Evolutionary conservation across 1,284 basidiomycete genomes (phyloP).

Genomic region (Ganoderma meredithae): DNA sequence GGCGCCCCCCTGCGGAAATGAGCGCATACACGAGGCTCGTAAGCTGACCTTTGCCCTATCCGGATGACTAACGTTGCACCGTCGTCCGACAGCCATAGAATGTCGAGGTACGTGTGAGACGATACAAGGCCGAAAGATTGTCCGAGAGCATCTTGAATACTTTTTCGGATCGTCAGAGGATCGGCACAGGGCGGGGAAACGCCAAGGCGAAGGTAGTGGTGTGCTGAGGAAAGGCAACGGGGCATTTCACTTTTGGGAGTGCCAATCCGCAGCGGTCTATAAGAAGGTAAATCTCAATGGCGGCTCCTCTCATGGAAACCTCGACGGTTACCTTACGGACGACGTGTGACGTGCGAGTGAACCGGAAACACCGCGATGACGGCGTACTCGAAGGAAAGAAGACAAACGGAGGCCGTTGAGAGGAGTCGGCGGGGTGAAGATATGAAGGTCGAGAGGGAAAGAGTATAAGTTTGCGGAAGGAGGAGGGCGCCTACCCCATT

Average conservation of each 20-base stretch:
- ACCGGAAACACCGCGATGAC: not conserved
- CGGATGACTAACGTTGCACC: slow-evolving; percentile 48
- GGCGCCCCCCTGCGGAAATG: not conserved
- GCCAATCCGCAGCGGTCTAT: not conserved
- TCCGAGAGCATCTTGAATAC: slow-evolving; percentile 51
- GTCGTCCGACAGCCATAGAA: slow-evolving; percentile 47
- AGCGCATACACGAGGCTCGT: not conserved
- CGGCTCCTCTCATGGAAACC: not conserved
- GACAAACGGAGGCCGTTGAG: slow-evolving; percentile 1
- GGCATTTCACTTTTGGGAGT: slow-evolving; percentile 3
- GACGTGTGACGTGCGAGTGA: not conserved
- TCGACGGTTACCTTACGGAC: not conserved
- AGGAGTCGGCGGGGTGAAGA: not conserved
- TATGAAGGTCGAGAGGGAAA: not conserved
- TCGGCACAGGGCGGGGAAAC: slow-evolving; percentile 46
- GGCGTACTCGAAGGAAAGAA: not conserved
- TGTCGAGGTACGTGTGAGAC: slow-evolving; percentile 51
- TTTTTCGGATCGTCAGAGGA: slow-evolving; percentile 48
- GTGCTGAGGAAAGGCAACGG: slow-evolving; percentile 25
- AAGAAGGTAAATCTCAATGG: slow-evolving; percentile 2
- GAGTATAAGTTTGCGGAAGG: not conserved
- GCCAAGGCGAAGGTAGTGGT: slow-evolving; percentile 51
- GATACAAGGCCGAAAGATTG: slow-evolving; percentile 51
- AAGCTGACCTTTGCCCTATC: slow-evolving; percentile 39
- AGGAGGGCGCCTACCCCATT: not conserved